These are phyloP conservation scores for Thelephora aurantiotincta DNA, from an alignment of 768 basidiomycete species.

Conservation along the genomic window DNA sequence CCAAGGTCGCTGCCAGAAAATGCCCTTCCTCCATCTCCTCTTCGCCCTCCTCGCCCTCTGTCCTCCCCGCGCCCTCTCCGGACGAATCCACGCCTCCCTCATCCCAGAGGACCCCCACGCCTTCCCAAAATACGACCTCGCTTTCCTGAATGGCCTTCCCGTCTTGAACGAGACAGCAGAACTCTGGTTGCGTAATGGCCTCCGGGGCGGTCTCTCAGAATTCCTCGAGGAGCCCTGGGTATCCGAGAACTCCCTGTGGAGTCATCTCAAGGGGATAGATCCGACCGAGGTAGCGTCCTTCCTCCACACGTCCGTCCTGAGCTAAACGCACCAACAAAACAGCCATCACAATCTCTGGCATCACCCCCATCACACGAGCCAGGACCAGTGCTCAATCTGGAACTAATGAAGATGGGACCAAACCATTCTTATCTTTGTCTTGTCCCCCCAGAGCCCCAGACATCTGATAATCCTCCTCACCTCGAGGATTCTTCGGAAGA, in stretches of 20 bases:
- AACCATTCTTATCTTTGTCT: slow-evolving; percentile 63
- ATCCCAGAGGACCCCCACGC: slow-evolving; percentile 71
- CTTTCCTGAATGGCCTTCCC: slow-evolving; percentile 70
- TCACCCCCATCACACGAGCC: neutral
- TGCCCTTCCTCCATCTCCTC: no score
- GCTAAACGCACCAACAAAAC: no score
- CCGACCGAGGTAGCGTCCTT: slow-evolving; percentile 18
- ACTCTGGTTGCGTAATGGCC: slow-evolving; percentile 58
- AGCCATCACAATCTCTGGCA: no score
- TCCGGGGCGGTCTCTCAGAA: slow-evolving; percentile 61
- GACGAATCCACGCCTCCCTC: slow-evolving; percentile 35
- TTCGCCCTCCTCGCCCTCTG: no score
- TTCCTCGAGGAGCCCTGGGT: slow-evolving; percentile 56
- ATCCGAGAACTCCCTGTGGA: slow-evolving; percentile 22
- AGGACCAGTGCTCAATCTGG: slow-evolving; percentile 34
- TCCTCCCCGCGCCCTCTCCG: slow-evolving; percentile 1
- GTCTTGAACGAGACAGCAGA: slow-evolving; percentile 59
- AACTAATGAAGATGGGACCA: slow-evolving; percentile 63
- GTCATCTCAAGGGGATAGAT: slow-evolving; percentile 44
- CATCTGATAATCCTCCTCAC: neutral
- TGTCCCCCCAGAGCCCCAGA: slow-evolving; percentile 48
- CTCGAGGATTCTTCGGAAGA: slow-evolving; percentile 27
- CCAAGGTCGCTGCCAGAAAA: no score
- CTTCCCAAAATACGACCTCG: slow-evolving; percentile 69
- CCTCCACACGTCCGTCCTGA: neutral